These are phyloP conservation scores for Solanum hybrid DNA, from an alignment of 305 asterid genomes.

Conservation along the genomic window DNA sequence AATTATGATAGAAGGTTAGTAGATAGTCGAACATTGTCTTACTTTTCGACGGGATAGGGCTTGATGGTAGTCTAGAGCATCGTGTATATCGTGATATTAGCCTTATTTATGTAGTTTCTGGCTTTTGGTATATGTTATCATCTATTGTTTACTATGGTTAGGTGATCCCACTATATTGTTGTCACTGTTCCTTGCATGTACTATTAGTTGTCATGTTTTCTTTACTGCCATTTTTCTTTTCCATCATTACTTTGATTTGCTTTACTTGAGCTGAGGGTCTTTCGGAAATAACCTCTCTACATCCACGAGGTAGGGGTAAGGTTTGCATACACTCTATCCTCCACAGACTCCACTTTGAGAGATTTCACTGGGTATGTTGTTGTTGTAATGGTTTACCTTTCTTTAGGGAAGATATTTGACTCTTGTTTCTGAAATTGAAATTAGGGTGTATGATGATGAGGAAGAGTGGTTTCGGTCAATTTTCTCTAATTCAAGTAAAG, in stretches of 20 bases:
- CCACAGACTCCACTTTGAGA: background rate
- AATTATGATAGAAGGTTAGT: background rate
- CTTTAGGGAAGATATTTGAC: background rate
- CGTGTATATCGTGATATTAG: background rate
- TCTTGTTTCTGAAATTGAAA: background rate
- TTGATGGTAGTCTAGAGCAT: background rate
- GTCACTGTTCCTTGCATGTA: background rate
- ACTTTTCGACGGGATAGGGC: background rate
- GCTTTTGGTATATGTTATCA: background rate
- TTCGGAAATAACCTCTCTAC: background rate
- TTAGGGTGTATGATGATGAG: constrained; percentile 81
- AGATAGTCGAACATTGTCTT: background rate
- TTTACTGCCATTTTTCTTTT: background rate
- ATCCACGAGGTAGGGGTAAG: background rate
- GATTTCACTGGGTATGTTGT: background rate
- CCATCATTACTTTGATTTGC: background rate
- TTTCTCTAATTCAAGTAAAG: constrained; percentile 72
- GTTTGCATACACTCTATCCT: background rate
- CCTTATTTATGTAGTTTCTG: background rate
- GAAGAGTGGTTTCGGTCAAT: constrained; percentile 91
- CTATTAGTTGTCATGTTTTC: background rate
- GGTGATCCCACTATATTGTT: background rate
- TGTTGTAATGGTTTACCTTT: background rate
- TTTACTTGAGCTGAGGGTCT: background rate
- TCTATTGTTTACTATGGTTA: background rate